Evolutionary conservation across 148 eudicot genomes (phyloP), one percentile per base, ranked within the genome.

Genomic region (Mesembryanthemum crystallinum): DNA sequence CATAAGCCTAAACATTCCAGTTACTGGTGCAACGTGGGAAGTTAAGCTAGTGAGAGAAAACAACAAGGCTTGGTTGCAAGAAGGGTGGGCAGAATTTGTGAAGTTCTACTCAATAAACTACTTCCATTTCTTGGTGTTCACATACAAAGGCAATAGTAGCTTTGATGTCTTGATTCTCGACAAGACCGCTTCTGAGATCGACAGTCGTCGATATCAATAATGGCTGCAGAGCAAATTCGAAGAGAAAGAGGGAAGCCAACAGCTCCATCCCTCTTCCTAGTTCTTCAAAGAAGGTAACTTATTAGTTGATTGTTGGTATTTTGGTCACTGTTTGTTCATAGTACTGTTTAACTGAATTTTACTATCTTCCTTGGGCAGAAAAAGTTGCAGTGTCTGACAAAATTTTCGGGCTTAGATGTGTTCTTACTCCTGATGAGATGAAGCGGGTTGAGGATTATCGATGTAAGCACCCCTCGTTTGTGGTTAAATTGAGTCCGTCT

Each of bases 41-140:
- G 64, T 74, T 45, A 51, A 73, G 49, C 60, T 83, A 9, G 64
- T 80, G 52, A 70, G 39, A 76, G 33, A 63, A 20, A 76, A 73
- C 10, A 61, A 55, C 35, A 74, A n/a, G 60, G 81, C 60, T 39
- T 83, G 76, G 81, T 64, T 83, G 68, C 64, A 59, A 4, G 5
- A 83, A 24, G 86, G 81, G n/a, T 83, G 86, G 86, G 59, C 59
- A 39, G 54, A 83, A 17, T 83, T 83, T 66, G 78, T 74, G 1
- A 72, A 77, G 13, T 39, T 62, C 28, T 76, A 77, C 77, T 80
- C 83, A 30, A 80, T 80, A 17, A 35, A 27, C 3, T 29, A 49
- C 11, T 70, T 74, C 8, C 68, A 73, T 45, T 67, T 80, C 32
- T 0, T 83, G 55, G 61, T 79, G 27, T 83, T 83, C 66, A 64